Conservation (phyloP, 495 filamentous ascomycete species). For the Trichoderma parareesei region DNA sequence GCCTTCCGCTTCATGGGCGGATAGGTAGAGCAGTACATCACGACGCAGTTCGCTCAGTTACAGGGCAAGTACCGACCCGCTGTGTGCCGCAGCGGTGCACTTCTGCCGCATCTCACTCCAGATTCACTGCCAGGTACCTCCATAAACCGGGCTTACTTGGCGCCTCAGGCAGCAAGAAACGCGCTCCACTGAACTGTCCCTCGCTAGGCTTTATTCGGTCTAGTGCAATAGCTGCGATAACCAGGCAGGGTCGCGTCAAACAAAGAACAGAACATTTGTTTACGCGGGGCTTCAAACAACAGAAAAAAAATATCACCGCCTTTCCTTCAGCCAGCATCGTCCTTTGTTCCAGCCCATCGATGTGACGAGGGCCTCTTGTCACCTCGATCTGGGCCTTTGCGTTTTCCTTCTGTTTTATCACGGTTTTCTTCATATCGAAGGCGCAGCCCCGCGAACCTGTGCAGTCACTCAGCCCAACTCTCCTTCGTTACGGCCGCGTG, state of each 20-base stretch:
- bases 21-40: neutral
- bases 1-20: too few species aligned
- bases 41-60: neutral
- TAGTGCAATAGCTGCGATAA: neutral
- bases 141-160: neutral
- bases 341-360: neutral
- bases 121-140: neutral
- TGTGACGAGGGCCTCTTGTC: neutral
- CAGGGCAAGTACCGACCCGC: neutral
- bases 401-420: neutral
- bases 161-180: constrained; percentile 3
- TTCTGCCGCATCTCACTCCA: neutral
- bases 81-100: neutral
- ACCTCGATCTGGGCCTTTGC: neutral
- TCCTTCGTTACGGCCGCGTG: neutral
- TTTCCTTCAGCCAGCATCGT: neutral
- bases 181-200: neutral
- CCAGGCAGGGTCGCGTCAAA: constrained; percentile 6
- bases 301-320: constrained; percentile 6
- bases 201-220: neutral
- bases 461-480: neutral
- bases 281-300: constrained; percentile 8
- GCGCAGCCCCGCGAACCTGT: neutral
- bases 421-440: neutral
- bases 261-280: constrained; percentile 4